Evolutionary conservation across 352 stramenopile species (phyloP).

Genomic region (Chrysophaeum taylorii): DNA sequence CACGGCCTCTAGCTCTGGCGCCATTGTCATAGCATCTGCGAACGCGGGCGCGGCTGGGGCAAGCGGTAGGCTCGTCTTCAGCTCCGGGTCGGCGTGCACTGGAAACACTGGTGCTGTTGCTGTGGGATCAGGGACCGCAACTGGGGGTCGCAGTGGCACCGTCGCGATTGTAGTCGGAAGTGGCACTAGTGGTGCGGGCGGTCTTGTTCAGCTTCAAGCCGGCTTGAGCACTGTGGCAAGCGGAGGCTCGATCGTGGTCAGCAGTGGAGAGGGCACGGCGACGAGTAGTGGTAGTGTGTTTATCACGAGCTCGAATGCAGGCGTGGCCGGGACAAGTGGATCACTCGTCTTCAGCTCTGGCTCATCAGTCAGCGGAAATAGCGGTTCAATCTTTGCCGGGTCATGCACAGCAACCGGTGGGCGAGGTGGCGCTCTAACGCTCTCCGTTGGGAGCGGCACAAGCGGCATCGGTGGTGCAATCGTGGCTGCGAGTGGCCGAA

Average conservation of each 20-base stretch:
- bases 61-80: too few species aligned
- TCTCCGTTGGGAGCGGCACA: too few species aligned
- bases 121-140: slow-evolving; percentile 19
- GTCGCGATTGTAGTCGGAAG: slow-evolving; percentile 22
- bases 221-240: slow-evolving; percentile 28
- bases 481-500: too few species aligned
- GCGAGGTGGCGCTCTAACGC: too few species aligned
- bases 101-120: slow-evolving; percentile 25
- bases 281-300: slow-evolving; percentile 33
- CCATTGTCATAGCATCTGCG: too few species aligned
- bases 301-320: slow-evolving; percentile 11
- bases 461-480: too few species aligned
- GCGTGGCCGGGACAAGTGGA: slow-evolving; percentile 27
- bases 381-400: slow-evolving; percentile 22
- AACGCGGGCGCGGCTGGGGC: too few species aligned
- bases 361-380: slow-evolving; percentile 32
- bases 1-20: too few species aligned
- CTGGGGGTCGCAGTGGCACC: slow-evolving; percentile 17
- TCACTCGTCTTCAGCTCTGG: slow-evolving; percentile 35
- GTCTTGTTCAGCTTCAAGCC: slow-evolving; percentile 27
- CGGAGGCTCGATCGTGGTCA: slow-evolving; percentile 31
- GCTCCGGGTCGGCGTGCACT: too few species aligned
- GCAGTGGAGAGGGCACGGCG: slow-evolving; percentile 33
- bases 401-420: too few species aligned
- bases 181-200: too few species aligned